phyloP scores from a whole-genome alignment of 768 basidiomycete genomes.

The Mycena vulgaris region DNA sequence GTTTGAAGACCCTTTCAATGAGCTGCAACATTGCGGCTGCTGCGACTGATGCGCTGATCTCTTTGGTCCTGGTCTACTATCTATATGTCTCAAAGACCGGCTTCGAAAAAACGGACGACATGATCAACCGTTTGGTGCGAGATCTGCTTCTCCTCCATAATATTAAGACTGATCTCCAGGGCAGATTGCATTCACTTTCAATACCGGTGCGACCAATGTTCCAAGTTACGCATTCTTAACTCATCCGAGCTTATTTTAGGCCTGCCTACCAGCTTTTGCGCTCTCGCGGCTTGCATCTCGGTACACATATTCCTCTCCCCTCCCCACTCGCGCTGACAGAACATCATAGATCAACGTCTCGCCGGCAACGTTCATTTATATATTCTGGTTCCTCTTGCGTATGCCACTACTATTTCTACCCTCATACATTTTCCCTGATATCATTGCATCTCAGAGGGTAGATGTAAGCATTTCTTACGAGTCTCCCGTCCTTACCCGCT shows the following conservation, averaged over 20 bases:
- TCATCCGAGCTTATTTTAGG: too few species aligned
- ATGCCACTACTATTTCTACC: neutral
- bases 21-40: conserved; percentile 34
- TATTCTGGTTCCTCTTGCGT: conserved; percentile 26
- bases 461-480: too few species aligned
- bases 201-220: too few species aligned
- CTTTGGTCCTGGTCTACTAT: conserved; percentile 24
- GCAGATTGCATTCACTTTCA: conserved; percentile 13
- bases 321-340: neutral
- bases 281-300: conserved; percentile 8
- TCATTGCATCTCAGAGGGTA: conserved; percentile 6
- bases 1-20: conserved; percentile 30
- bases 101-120: conserved; percentile 23
- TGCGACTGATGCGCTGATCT: conserved; percentile 28
- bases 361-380: conserved; percentile 22
- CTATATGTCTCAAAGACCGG: conserved; percentile 30
- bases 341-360: conserved; percentile 9
- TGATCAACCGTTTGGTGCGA: conserved; percentile 35
- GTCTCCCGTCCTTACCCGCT: too few species aligned
- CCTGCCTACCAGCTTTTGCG: conserved; percentile 16
- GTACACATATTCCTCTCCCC: neutral
- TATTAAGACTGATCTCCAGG: neutral
- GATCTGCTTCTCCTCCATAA: too few species aligned
- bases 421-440: too few species aligned
- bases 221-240: too few species aligned